Conservation (phyloP, 2,329 filamentous ascomycete species). For the Alternaria rosae region DNA sequence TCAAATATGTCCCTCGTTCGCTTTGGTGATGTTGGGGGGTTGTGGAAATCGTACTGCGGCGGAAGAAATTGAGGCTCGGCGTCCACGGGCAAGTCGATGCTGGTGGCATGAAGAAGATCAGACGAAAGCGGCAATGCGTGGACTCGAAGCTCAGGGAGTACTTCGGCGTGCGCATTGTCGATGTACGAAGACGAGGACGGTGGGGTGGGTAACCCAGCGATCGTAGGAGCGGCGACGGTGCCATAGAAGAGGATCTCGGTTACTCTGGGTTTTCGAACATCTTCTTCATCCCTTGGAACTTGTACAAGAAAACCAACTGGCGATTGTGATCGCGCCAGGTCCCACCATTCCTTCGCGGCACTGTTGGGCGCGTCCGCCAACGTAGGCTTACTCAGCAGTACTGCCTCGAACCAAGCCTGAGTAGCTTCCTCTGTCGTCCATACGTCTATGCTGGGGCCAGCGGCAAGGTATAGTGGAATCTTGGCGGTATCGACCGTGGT, state of each 20-base stretch:
- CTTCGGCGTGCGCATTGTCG: slow-evolving; percentile 10
- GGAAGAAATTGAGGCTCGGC: slow-evolving; percentile 46
- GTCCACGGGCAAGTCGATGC: neutral
- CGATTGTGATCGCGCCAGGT: slow-evolving; percentile 46
- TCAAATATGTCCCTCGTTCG: slow-evolving; percentile 58
- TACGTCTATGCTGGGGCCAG: slow-evolving; percentile 50
- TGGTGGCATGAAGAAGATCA: slow-evolving; percentile 41
- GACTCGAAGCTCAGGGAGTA: slow-evolving; percentile 41
- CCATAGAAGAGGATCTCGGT: slow-evolving; percentile 59
- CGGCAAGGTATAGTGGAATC: slow-evolving; percentile 52
- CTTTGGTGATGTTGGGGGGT: slow-evolving; percentile 45
- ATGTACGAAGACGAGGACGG: slow-evolving; percentile 40
- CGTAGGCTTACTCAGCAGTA: slow-evolving; percentile 37
- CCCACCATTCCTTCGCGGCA: slow-evolving; percentile 47
- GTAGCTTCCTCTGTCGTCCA: slow-evolving; percentile 46
- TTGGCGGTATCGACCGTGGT: slow-evolving; percentile 50
- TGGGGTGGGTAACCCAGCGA: slow-evolving; percentile 40
- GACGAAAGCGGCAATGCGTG: slow-evolving; percentile 56
- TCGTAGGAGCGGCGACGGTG: slow-evolving; percentile 32
- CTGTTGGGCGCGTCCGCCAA: slow-evolving; percentile 1
- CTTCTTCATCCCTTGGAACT: slow-evolving; percentile 22
- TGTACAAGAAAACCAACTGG: slow-evolving; percentile 51
- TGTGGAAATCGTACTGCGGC: slow-evolving; percentile 29
- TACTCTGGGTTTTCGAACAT: slow-evolving; percentile 23
- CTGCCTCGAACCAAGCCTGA: slow-evolving; percentile 51